Base-by-base conservation (phyloP, 495 filamentous ascomycete genomes). In the Penicillium pulvis region DNA sequence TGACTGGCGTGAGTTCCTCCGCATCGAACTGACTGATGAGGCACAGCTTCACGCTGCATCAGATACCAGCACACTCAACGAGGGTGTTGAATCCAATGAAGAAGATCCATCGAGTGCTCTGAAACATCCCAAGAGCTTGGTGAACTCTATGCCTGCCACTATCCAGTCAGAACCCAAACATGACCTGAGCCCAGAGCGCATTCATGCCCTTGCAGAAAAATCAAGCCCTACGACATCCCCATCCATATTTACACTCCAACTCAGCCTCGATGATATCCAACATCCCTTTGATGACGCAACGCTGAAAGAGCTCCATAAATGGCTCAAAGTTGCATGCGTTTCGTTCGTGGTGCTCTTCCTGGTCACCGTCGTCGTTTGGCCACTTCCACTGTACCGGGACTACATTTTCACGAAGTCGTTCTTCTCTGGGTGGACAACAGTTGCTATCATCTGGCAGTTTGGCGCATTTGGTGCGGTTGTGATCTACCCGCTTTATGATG, bases 1-100 rank as follows among this genome's bases (percentile, higher is more conserved):
- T 53, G 77, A 81, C 59, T 81, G 77, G 78, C 71, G 78, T 14
- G 70, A 75, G 39, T 81, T 81, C 54, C 67, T 81, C 0, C 77
- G 75, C n/a, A 72, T 74, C n/a, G 69, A 75, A 50, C 59, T 71
- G 6, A 62, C 63, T 14, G 66, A 70, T n/a, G 60, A 70, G 48
- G 61, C 57, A 16, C 53, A 66, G 33, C 49, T 67, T 5, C 63
- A 69, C 26, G 26, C 58, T 12, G 60, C 30, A 6, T 54, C 67
- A 6, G 56, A 60, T 16, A 55, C 50, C 2, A 43, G 28, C 11
- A 65, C 69, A 11, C 49, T 67, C 20, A 60, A 57, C 8, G 59
- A 60, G 2, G 52, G 33, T 24, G 48, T 46, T 24, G 58, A 53
- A 0, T 11, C 17, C 14, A 33, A 30, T 2, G 31, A 41, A 4